Conservation (phyloP, 306 rosid species). For the Vigna trinervia region DNA sequence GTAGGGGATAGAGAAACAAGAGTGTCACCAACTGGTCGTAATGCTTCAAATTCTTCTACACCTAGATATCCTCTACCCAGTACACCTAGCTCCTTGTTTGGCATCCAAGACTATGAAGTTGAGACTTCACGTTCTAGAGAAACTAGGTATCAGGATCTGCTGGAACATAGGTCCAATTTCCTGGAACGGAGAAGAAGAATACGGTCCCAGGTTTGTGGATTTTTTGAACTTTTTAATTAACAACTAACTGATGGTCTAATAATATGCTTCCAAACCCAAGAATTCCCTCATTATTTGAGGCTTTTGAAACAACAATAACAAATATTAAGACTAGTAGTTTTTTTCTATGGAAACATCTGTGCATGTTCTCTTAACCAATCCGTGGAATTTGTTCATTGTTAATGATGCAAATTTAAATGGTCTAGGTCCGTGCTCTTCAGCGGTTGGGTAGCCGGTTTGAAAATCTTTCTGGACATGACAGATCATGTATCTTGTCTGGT, state of each 20-base stretch:
- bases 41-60: constrained; percentile 53
- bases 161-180: constrained; percentile 92
- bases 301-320: background rate
- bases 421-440: constrained; percentile 99
- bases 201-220: constrained; percentile 89
- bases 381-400: constrained; percentile 17
- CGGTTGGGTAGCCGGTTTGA: constrained; percentile 95
- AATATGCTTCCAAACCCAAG: constrained; percentile 4
- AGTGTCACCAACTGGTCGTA: constrained; percentile 51
- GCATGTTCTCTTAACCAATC: background rate
- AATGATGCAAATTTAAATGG: constrained; percentile 42
- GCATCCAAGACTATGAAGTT: constrained; percentile 75
- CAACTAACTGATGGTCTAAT: constrained; percentile 35
- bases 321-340: background rate
- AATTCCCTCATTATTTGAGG: background rate
- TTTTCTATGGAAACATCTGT: constrained; percentile 11
- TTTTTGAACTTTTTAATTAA: constrained; percentile 7
- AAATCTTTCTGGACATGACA: constrained; percentile 93
- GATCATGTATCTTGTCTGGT: constrained; percentile 89
- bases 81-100: constrained; percentile 65
- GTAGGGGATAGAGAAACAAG: constrained; percentile 57
- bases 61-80: constrained; percentile 62
- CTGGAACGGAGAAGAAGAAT: constrained; percentile 96
- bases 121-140: constrained; percentile 80
- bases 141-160: constrained; percentile 86